A percentile compares a stretch with the other conserved stretches of the same genome.
phyloP scores from a whole-genome alignment of 2,329 filamentous ascomycete genomes.

The Tolypocladium cylindrosporum region DNA sequence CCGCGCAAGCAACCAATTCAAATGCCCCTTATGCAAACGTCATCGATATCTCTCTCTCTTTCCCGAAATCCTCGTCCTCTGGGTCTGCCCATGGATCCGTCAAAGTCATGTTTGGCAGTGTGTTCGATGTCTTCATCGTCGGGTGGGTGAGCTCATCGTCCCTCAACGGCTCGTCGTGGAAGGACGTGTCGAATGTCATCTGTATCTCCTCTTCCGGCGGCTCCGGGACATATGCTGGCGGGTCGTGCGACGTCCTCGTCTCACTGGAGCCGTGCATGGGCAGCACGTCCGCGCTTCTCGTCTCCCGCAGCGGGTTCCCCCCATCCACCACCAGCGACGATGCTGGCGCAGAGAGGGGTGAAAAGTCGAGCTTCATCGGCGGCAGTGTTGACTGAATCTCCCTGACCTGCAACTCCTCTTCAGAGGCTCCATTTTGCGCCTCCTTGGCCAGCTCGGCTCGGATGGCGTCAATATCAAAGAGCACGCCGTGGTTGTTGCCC shows the following conservation, averaged over 20 bases:
- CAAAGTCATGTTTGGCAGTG: constrained; percentile 39
- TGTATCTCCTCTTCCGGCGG: constrained; percentile 42
- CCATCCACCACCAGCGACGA: constrained; percentile 11
- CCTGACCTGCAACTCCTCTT: constrained; percentile 50
- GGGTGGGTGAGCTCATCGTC: constrained; percentile 17
- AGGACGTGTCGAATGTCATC: constrained; percentile 65
- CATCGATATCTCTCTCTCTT: constrained; percentile 69
- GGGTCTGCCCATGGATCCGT: constrained; percentile 62
- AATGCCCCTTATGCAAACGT: constrained; percentile 55
- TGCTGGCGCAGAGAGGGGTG: constrained; percentile 19
- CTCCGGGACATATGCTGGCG: constrained; percentile 15
- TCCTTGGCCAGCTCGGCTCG: constrained; percentile 72
- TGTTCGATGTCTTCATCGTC: constrained; percentile 29
- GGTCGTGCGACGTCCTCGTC: constrained; percentile 5
- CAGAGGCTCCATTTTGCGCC: constrained; percentile 37
- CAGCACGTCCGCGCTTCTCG: constrained; percentile 34
- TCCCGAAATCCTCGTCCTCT: constrained; percentile 58
- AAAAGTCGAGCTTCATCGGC: constrained; percentile 70
- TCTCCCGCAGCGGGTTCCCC: constrained; percentile 26
- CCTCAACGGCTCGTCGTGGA: constrained; percentile 28
- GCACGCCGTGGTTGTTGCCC: constrained; percentile 51
- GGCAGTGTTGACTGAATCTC: constrained; percentile 84
- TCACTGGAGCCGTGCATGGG: constrained; percentile 8
- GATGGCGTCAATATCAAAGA: constrained; percentile 96
- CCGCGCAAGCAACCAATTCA: neutral